Base-by-base conservation (phyloP, 148 eudicot species). In the Nepenthes mirabilis region DNA sequence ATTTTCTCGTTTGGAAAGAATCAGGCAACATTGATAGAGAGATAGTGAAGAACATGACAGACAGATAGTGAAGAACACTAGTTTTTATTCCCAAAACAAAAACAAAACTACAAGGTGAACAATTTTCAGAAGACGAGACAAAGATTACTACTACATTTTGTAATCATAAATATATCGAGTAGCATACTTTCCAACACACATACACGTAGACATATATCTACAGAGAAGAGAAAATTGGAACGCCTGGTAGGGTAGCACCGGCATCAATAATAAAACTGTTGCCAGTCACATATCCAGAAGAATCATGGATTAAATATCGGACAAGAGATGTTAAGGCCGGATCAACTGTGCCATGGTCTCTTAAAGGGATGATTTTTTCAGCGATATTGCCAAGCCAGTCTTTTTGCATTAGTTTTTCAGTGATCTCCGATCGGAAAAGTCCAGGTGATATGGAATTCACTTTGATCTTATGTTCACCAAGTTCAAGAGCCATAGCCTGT, bases 151-250 rank as follows among this genome's bases (percentile, higher is more conserved):
- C 23, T 23, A 23, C 23, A 23, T 23, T 23, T 23, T 23, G 23
- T 23, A 23, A 23, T 23, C 23, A 23, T 23, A 23, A 23, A 23
- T 23, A 23, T 23, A 23, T 23, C 23, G 0, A 23, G 23, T 23
- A 23, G 23, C 23, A 23, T 23, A 23, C 23, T 23, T 23, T 23
- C 23, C 23, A 23, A 23, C 23, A 23, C 23, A 23, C 23, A 23
- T 23, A 23, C 23, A 23, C 23, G 23, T 0, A 23, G 23, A 23
- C 23, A 23, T 23, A 40, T 40, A 40, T 40, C 62, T 69, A 87
- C 3, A 84, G 84, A 5, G 90, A 84, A 33, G 95, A 88, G 69
- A 76, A 84, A 63, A 84, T 76, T 11, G 91, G 91, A 13, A 84
- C 66, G 23, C 86, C 88, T 0, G 91, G 79, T 51, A 88, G 56